Evolutionary conservation across 169 alveolate genomes (phyloP), one percentile per base, ranked within the genome.

Genomic region (Cryptosporidium sp.): DNA sequence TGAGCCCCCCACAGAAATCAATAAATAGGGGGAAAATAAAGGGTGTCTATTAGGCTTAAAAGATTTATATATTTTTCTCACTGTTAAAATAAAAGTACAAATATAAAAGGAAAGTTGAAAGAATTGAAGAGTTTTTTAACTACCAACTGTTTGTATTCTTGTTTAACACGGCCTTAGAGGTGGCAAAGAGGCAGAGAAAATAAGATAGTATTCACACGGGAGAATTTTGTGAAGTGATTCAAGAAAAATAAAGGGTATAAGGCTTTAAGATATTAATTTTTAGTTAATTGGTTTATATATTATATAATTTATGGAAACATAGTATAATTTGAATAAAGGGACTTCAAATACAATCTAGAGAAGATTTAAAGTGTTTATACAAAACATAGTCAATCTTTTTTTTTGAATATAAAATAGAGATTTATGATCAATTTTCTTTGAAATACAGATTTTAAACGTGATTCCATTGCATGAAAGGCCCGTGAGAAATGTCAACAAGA

Each of bases 401-500:
- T 48, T 48, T 48, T 48, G 53, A 48, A 48, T 48, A 16, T 48
- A 48, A 48, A 5, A 48, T 48, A 48, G 23, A 48, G 56, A 48
- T 48, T 14, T 48, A 48, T 48, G 56, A 48, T 48, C 7, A 16
- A 14, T 48, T 48, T 48, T 48, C 23, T 48, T 48, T 14, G 21
- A 48, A 14, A 48, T 48, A 48, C 10, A 48, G 56, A 3, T 48
- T 48, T 48, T 48, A 16, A 5, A 48, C 56, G 14, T 23, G 23
- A n/a, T n/a, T 23, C 3, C 26, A 56, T 56, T 56, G 67, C 12
- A 56, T 56, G 67, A 56, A 56, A 56, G 67, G 18, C n/a, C 35
- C 5, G 31, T 56, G 67, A 56, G 86, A 26, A 73, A 73, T 73
- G 86, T 56, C 70, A 60, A 73, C 70, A 39, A 73, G 68, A 16